phyloP scores from a whole-genome alignment of 805 yeast species.

The Metschnikowia gruessii region DNA sequence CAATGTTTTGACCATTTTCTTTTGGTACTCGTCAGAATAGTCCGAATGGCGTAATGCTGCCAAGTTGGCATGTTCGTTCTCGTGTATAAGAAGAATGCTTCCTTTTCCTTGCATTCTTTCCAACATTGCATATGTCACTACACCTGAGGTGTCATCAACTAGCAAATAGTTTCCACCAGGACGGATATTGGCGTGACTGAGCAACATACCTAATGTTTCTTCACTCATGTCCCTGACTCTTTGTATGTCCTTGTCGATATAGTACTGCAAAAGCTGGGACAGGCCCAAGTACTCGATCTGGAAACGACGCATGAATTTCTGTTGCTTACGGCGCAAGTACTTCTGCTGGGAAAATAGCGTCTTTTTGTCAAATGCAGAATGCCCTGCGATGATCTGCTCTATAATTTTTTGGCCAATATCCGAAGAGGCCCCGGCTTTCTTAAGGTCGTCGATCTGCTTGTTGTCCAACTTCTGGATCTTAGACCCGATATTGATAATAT shows the following conservation, averaged over 20 bases:
- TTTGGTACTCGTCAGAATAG: conserved; percentile 50
- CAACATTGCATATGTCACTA: conserved; percentile 77
- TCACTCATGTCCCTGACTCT: conserved; percentile 77
- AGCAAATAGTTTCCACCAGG: conserved; percentile 89
- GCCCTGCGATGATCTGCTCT: conserved; percentile 76
- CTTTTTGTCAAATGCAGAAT: conserved; percentile 82
- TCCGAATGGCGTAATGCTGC: conserved; percentile 68
- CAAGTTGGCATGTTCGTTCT: conserved; percentile 87
- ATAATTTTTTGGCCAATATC: conserved; percentile 74
- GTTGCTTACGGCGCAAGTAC: conserved; percentile 86
- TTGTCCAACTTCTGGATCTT: conserved; percentile 68
- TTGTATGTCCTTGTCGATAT: conserved; percentile 71
- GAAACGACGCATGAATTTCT: conserved; percentile 83
- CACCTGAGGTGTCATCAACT: conserved; percentile 92
- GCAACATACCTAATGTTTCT: conserved; percentile 74
- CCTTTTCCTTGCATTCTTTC: conserved; percentile 88
- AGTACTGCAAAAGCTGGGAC: conserved; percentile 67
- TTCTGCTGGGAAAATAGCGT: conserved; percentile 89
- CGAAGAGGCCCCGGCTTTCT: conserved; percentile 61
- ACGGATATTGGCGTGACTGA: conserved; percentile 76
- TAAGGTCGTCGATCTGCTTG: conserved; percentile 83
- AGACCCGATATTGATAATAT: conserved; percentile 64
- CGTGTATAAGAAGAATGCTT: conserved; percentile 71
- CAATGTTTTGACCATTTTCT: conserved; percentile 60
- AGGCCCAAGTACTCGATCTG: conserved; percentile 75